Conservation (phyloP, 78 protist species). For the Dictyostelium citrinum region DNA sequence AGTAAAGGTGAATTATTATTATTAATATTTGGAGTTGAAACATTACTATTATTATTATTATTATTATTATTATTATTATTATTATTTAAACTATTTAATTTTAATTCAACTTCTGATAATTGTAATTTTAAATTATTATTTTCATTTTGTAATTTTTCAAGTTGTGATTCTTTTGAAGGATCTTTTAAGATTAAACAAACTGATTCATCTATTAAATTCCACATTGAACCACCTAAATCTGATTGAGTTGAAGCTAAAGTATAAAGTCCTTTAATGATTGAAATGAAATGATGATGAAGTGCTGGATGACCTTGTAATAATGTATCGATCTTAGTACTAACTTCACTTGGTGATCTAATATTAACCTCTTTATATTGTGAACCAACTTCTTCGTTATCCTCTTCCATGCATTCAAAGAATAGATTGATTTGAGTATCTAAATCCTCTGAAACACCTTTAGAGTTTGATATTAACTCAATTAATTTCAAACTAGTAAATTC, state of each 20-base stretch:
- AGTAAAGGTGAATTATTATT: not conserved
- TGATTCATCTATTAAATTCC: conserved; percentile 50
- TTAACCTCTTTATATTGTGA: conserved; percentile 62
- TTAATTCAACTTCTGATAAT: not conserved
- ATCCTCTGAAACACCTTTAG: conserved; percentile 20
- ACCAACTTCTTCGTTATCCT: conserved; percentile 43
- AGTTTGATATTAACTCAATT: conserved; percentile 19
- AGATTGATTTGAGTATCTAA: conserved; percentile 53
- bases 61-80: not conserved
- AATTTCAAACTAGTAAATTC: conserved; percentile 50
- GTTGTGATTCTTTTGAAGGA: conserved; percentile 28
- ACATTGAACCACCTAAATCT: conserved; percentile 43
- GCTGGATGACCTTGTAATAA: conserved; percentile 14
- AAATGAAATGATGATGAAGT: conserved; percentile 59
- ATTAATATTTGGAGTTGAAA: not conserved
- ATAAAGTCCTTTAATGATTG: conserved; percentile 32
- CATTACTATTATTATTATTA: not conserved
- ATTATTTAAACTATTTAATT: not conserved
- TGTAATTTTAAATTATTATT: not conserved
- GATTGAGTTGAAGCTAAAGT: conserved; percentile 56
- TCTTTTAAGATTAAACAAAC: conserved; percentile 28
- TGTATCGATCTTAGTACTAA: conserved; percentile 6
- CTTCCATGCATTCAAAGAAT: conserved; percentile 53
- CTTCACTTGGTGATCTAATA: conserved; percentile 59
- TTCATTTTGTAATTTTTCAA: not conserved